Base-by-base conservation (phyloP, 345 rosid genomes). In the Mangifera indica region DNA sequence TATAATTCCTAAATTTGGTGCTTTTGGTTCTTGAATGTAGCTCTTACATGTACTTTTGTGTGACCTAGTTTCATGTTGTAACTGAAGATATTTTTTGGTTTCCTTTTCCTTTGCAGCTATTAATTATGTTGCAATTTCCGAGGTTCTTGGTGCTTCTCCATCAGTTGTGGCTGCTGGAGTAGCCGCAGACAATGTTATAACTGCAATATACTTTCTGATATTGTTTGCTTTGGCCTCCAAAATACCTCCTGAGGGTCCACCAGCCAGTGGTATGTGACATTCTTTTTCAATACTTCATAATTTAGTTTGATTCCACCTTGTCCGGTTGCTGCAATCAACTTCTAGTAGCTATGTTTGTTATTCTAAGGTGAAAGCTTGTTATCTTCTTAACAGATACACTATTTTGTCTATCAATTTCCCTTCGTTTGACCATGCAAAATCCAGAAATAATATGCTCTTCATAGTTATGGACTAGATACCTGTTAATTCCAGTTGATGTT, bases 121-220 rank as follows among this genome's bases (percentile, higher is more conserved):
- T 70, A 93, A 93, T 64, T 93, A 87, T 76, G 87, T 93, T 68
- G 98, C 98, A 17, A 80, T 93, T 74, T 84, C 94, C 26, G 88
- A 93, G 76, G 98, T 94, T 63, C 87, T 93, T 20, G 76, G 76
- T 20, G 82, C 86, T 72, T 85, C 96, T 76, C 88, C 98, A 37
- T 89, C 93, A 17, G 96, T 90, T 68, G 32, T 93, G 73, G 93
- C 96, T 46, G 97, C 91, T 0, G 96, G 96, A 56, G 85, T 93
- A 12, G 94, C 98, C 22, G 93, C 85, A 0, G 97, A 93, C 71
- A 93, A 89, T 76, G 96, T 89, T 65, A 86, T 91, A 54, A 87
- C 91, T 21, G 96, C 88, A 9, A 60, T 83, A 5, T 76, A 89
- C 79, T 91, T 91, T 62, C 82, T 87, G 86, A 58, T 78, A 10